Evolutionary conservation across 208 protist genomes (phyloP).

Genomic region (Leishmania lainsoni): DNA sequence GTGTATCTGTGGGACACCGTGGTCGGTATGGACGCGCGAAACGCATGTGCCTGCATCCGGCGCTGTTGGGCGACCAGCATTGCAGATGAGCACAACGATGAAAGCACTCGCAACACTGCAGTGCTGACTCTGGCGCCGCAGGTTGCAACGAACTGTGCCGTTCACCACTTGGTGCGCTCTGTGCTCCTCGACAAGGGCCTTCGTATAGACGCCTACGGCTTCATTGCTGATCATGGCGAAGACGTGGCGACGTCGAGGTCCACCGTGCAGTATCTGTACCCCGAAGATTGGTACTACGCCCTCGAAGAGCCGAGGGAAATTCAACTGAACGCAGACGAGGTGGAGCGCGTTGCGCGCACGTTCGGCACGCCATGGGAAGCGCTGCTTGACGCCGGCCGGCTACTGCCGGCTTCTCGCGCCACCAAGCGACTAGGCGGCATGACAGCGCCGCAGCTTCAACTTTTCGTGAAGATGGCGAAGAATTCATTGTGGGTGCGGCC

Average conservation of each 20-base stretch:
- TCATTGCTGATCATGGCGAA: conserved; percentile 23
- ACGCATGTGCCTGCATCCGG: neutral
- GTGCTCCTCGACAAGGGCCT: conserved; percentile 21
- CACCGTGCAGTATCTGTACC: conserved; percentile 23
- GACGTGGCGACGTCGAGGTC: conserved; percentile 1
- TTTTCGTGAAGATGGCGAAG: conserved; percentile 21
- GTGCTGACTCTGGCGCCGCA: conserved; percentile 30
- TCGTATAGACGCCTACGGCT: conserved; percentile 27
- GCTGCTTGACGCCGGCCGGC: conserved; percentile 21
- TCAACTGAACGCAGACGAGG: conserved; percentile 12
- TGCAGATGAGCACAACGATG: neutral
- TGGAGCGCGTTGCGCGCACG: conserved; percentile 5
- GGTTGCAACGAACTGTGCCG: conserved; percentile 18
- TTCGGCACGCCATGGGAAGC: conserved; percentile 30
- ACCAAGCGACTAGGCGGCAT: conserved; percentile 37
- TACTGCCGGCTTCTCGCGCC: conserved; percentile 31
- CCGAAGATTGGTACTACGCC: conserved; percentile 36
- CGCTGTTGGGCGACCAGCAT: neutral
- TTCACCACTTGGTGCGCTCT: conserved; percentile 21
- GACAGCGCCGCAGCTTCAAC: conserved; percentile 34
- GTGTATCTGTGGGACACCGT: conserved; percentile 23
- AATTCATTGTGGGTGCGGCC: conserved; percentile 25
- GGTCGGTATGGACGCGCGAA: conserved; percentile 18
- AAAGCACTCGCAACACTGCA: conserved; percentile 16
- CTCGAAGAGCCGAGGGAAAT: conserved; percentile 23